A percentile compares a stretch with the other conserved stretches of the same genome.
Evolutionary conservation across 1,284 basidiomycete genomes (phyloP).

Genomic region (Grifola frondosa): DNA sequence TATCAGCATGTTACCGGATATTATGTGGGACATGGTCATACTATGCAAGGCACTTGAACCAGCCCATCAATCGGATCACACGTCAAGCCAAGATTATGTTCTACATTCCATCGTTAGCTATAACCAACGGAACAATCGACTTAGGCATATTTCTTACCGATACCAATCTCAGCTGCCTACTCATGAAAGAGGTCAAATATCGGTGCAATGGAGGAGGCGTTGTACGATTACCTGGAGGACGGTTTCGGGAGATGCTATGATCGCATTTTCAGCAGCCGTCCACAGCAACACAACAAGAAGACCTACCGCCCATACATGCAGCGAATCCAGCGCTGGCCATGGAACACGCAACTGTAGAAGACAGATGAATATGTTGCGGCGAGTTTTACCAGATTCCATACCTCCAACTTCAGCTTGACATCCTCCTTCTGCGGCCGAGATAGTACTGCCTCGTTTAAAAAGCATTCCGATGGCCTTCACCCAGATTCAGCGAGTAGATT

Average conservation of each 20-base stretch:
- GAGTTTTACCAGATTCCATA: conserved; percentile 26
- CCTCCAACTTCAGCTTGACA: conserved; percentile 87
- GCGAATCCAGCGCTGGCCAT: conserved; percentile 94
- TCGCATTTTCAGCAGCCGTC: conserved; percentile 4
- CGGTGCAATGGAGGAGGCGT: too few relatives aligned
- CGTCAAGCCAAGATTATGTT: conserved; percentile 86
- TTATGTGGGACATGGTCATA: conserved; percentile 40
- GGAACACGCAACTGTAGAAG: conserved; percentile 71
- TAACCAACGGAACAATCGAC: background rate
- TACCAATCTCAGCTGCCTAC: conserved; percentile 96
- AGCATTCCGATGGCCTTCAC: conserved; percentile 94
- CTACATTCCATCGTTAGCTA: conserved; percentile 35
- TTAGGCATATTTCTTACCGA: conserved; percentile 51
- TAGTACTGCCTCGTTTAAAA: conserved; percentile 96
- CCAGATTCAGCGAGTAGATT: too few relatives aligned
- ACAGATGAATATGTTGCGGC: conserved; percentile 6
- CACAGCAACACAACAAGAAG: conserved; percentile 4
- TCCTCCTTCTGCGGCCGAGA: conserved; percentile 92
- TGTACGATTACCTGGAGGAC: conserved; percentile 70
- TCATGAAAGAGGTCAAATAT: too few relatives aligned
- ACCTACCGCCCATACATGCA: conserved; percentile 85
- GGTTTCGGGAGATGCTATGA: conserved; percentile 73
- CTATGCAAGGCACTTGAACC: conserved; percentile 94
- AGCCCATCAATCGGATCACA: conserved; percentile 93
- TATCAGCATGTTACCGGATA: conserved; percentile 1